These are phyloP conservation scores for Athelia sp. DNA, from an alignment of 1,284 basidiomycete species.

Conservation along the genomic window DNA sequence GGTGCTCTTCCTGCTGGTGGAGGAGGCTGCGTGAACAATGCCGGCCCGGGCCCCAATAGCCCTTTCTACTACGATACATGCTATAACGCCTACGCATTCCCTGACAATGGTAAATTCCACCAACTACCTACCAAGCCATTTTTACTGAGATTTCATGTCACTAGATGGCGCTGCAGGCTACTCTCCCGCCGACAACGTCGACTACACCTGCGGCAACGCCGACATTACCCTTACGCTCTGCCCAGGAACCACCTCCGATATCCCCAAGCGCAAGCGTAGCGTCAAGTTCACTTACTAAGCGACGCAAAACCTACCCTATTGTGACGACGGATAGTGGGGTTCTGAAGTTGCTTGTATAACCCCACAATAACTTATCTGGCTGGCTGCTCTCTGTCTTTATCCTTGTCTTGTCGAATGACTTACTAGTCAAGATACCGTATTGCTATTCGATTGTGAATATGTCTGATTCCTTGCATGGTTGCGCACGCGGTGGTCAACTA, in stretches of 20 bases:
- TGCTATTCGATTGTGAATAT: neutral
- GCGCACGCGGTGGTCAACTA: slow-evolving; percentile 22
- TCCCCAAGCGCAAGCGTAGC: neutral
- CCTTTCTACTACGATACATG: slow-evolving; percentile 22
- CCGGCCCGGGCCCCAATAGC: slow-evolving; percentile 23
- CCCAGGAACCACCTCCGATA: slow-evolving; percentile 20
- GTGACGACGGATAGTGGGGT: too few species aligned
- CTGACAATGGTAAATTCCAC: slow-evolving; percentile 25
- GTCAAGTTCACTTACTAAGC: too few species aligned
- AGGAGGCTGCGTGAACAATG: slow-evolving; percentile 23
- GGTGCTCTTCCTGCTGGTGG: slow-evolving; percentile 22
- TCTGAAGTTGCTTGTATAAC: too few species aligned
- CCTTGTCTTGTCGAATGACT: too few species aligned
- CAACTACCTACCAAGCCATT: slow-evolving; percentile 5
- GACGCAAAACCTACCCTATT: too few species aligned
- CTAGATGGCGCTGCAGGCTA: slow-evolving; percentile 10
- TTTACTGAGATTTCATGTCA: neutral
- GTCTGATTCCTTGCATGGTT: neutral
- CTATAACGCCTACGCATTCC: slow-evolving; percentile 25
- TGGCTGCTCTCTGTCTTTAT: too few species aligned
- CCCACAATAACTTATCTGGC: neutral
- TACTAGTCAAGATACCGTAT: too few species aligned
- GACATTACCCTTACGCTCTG: slow-evolving; percentile 27
- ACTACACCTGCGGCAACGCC: slow-evolving; percentile 24
- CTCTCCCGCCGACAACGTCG: slow-evolving; percentile 20